These are phyloP conservation scores for Cryptosporidium baileyi DNA, from an alignment of 169 alveolate genomes.

Conservation along the genomic window DNA sequence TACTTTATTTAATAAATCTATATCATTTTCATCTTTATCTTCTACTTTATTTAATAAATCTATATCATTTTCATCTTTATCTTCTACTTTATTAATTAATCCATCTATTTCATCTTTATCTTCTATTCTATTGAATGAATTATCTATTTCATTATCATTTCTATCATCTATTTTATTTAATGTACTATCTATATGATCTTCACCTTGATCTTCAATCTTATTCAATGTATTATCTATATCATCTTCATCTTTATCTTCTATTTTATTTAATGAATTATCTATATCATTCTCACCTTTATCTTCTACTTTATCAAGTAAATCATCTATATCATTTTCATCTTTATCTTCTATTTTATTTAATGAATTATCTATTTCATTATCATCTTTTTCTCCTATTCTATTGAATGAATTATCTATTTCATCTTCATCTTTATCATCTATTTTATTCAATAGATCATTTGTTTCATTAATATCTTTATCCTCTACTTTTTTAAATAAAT, in stretches of 20 bases:
- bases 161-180: not conserved
- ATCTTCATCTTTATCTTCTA: too few relatives aligned
- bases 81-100: not conserved
- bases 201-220: not conserved
- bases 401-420: not conserved
- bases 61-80: not conserved
- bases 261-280: too few relatives aligned
- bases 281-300: not conserved
- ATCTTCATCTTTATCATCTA: not conserved
- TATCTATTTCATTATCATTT: not conserved
- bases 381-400: not conserved
- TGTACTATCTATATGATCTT: not conserved
- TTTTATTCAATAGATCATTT: not conserved
- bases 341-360: not conserved
- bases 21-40: not conserved
- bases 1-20: not conserved
- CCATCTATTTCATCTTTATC: not conserved
- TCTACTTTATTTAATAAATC: not conserved
- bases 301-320: not conserved
- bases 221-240: too few relatives aligned
- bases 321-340: not conserved
- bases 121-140: too few relatives aligned
- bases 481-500: not conserved
- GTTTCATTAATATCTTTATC: not conserved
- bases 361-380: not conserved